Conservation (phyloP, 306 rosid species). For the Datisca glomerata region DNA sequence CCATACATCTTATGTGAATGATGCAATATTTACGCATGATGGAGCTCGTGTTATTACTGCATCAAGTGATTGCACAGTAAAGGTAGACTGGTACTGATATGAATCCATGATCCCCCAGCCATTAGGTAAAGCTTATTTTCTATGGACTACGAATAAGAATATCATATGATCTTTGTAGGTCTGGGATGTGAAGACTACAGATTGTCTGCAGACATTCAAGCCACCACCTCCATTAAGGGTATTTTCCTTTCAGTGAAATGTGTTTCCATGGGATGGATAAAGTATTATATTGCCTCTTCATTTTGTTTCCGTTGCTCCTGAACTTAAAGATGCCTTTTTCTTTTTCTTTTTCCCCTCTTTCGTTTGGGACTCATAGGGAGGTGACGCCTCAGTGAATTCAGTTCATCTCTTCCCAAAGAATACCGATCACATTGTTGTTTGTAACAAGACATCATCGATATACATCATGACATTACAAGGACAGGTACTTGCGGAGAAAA, state of each 20-base stretch:
- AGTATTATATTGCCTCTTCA: constrained; percentile 6
- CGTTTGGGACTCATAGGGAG: constrained; percentile 52
- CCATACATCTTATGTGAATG: constrained; percentile 83
- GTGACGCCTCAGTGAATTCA: constrained; percentile 96
- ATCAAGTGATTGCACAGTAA: constrained; percentile 95
- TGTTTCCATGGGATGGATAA: constrained; percentile 6
- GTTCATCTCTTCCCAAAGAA: constrained; percentile 88
- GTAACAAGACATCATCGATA: constrained; percentile 90
- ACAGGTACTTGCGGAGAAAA: too few species aligned
- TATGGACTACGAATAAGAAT: constrained; percentile 3
- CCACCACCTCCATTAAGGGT: constrained; percentile 99
- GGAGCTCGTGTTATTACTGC: constrained; percentile 87
- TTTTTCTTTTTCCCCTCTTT: too few species aligned
- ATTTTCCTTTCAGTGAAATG: not conserved
- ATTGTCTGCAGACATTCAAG: constrained; percentile 89
- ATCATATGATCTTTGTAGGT: constrained; percentile 37
- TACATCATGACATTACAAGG: constrained; percentile 99
- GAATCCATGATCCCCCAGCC: too few species aligned
- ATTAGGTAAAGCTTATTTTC: constrained; percentile 1
- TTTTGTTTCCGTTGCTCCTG: not conserved
- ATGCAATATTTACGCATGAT: constrained; percentile 81
- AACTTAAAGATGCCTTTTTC: constrained; percentile 13
- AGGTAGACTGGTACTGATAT: constrained; percentile 38
- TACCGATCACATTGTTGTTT: constrained; percentile 76
- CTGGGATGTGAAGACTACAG: constrained; percentile 85